phyloP scores from a whole-genome alignment of 306 rosid species.

The Rosa chinensis region DNA sequence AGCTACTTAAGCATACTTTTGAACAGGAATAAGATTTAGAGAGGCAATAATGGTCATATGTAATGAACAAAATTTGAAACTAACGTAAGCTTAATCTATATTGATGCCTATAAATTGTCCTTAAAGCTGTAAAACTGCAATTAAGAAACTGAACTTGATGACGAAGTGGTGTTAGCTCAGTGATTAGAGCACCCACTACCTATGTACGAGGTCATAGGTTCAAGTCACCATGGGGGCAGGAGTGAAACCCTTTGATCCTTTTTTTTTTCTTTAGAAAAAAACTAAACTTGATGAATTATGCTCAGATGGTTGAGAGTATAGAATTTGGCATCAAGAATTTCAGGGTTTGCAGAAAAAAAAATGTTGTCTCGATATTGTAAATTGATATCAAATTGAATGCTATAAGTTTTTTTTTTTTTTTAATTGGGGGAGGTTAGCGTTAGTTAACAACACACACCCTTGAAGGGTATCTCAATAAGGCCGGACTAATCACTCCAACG shows the following conservation, averaged over 20 bases:
- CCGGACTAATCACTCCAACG: too few species aligned
- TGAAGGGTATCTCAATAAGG: too few species aligned
- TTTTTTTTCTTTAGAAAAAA: too few species aligned
- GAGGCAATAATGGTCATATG: not conserved
- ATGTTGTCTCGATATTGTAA: not conserved
- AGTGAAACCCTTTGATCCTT: too few species aligned
- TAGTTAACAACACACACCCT: too few species aligned
- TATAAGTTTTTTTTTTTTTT: not conserved
- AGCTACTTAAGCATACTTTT: not conserved
- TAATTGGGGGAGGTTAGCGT: too few species aligned
- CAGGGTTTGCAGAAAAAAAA: not conserved
- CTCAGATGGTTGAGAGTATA: not conserved
- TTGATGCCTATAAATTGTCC: not conserved
- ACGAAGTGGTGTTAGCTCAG: not conserved
- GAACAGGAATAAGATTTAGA: not conserved
- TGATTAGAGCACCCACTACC: too few species aligned
- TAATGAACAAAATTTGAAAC: not conserved
- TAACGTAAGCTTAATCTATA: not conserved
- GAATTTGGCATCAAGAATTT: not conserved
- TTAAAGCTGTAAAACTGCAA: not conserved
- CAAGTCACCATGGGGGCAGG: too few species aligned
- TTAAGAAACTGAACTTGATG: not conserved
- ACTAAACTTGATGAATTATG: not conserved
- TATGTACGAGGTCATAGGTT: too few species aligned
- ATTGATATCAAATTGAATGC: not conserved